Evolutionary conservation across 1,139 yeast species (phyloP).

Genomic region (Sugiyamaella pinicola): DNA sequence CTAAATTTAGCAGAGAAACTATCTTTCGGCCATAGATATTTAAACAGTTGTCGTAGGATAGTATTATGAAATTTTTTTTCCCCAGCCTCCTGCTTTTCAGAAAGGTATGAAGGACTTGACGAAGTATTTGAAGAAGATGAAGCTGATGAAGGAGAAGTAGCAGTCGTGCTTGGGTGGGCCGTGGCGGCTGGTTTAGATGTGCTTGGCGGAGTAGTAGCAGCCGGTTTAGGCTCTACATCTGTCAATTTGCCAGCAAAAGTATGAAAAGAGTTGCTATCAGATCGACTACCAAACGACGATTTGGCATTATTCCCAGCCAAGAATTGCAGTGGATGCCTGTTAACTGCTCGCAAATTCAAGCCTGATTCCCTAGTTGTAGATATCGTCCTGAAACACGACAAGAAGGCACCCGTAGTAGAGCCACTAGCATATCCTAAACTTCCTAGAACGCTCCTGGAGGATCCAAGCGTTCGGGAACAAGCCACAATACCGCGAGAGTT

Average conservation of each 20-base stretch:
- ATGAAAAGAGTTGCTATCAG: background rate
- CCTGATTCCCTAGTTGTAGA: background rate
- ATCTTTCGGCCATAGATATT: constrained; percentile 87
- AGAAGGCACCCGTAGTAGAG: background rate
- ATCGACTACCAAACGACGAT: too few species aligned
- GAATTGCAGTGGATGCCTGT: background rate
- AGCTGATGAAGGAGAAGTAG: background rate
- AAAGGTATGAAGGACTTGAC: background rate
- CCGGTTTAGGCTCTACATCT: background rate
- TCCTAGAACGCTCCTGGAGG: background rate
- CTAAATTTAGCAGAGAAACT: constrained; percentile 70
- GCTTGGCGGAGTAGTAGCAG: too few species aligned
- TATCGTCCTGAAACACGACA: background rate
- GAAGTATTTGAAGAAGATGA: background rate
- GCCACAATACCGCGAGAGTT: background rate
- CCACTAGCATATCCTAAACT: background rate
- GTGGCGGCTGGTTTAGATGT: too few species aligned
- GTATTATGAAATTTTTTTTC: constrained; percentile 30
- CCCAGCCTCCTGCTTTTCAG: constrained; percentile 14
- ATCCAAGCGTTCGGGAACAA: background rate
- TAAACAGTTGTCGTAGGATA: constrained; percentile 48
- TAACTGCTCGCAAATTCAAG: background rate
- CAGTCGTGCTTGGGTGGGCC: background rate
- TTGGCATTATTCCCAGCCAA: background rate
- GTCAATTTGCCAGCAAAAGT: background rate